Percentiles rank a stretch among this genome's conserved stretches.
Conservation (phyloP, 345 rosid genomes). For the Linum trigynum region DNA sequence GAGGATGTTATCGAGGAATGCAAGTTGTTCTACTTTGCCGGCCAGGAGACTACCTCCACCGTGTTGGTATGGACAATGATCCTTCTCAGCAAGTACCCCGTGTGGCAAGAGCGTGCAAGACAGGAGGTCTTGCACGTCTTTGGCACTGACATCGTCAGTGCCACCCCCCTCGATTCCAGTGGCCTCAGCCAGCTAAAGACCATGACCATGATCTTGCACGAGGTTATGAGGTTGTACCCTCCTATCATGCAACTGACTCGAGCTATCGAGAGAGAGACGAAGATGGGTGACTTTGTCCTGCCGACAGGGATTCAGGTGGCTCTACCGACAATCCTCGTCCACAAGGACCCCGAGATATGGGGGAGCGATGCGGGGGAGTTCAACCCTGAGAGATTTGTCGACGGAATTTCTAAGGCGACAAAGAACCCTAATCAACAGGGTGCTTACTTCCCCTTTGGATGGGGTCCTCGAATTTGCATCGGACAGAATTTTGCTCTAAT, state of each 20-base stretch:
- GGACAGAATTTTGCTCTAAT: slow-evolving; percentile 2
- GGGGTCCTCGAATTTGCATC: slow-evolving; percentile 5
- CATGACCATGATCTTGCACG: slow-evolving; percentile 17
- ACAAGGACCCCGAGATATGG: slow-evolving; percentile 12
- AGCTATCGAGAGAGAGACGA: neutral
- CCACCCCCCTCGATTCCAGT: slow-evolving; percentile 7
- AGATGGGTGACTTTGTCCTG: slow-evolving; percentile 5
- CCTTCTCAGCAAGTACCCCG: slow-evolving; percentile 8
- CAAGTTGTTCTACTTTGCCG: slow-evolving; percentile 19
- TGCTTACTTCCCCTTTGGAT: neutral
- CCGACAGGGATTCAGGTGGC: slow-evolving; percentile 8
- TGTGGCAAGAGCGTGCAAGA: slow-evolving; percentile 16
- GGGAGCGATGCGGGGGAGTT: slow-evolving; percentile 28
- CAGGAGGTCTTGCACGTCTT: slow-evolving; percentile 15
- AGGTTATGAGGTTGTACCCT: slow-evolving; percentile 18
- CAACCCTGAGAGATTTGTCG: slow-evolving; percentile 1
- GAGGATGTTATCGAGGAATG: slow-evolving; percentile 25
- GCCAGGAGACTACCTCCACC: slow-evolving; percentile 9
- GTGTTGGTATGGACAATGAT: slow-evolving; percentile 20
- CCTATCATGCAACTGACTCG: neutral
- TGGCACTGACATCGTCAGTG: neutral
- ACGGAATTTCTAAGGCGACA: neutral
- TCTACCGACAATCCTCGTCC: slow-evolving; percentile 5
- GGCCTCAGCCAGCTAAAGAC: slow-evolving; percentile 18
- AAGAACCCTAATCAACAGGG: neutral